phyloP scores from a whole-genome alignment of 805 yeast genomes.

The Metschnikowia hibisci region DNA sequence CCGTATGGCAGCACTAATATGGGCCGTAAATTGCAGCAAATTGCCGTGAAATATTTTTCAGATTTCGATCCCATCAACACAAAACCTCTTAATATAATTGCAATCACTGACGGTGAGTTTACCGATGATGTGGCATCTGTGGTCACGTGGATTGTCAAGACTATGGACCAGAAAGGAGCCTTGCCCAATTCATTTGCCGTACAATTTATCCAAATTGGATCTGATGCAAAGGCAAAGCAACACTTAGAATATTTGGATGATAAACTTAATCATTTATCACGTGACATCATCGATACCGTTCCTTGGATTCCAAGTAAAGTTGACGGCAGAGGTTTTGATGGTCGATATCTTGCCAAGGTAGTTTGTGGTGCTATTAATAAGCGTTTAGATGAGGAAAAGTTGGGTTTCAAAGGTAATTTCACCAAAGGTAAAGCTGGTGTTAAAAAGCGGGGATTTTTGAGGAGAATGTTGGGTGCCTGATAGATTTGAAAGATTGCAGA shows the following conservation, averaged over 20 bases:
- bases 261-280: conserved; percentile 8
- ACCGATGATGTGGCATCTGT: conserved; percentile 15
- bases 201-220: conserved; percentile 17
- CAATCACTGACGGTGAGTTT: conserved; percentile 17
- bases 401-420: neutral
- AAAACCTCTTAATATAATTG: conserved; percentile 14
- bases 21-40: conserved; percentile 13
- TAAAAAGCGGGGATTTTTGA: conserved; percentile 8
- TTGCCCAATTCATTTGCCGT: conserved; percentile 15
- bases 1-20: conserved; percentile 16
- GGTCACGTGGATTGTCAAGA: conserved; percentile 14
- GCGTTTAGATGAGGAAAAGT: conserved; percentile 9
- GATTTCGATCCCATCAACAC: conserved; percentile 10
- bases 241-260: conserved; percentile 13
- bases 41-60: conserved; percentile 10
- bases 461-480: conserved; percentile 6
- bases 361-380: conserved; percentile 17
- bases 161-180: conserved; percentile 10
- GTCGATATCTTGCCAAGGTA: conserved; percentile 14
- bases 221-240: conserved; percentile 11
- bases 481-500: too few relatives aligned
- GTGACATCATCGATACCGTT: conserved; percentile 16
- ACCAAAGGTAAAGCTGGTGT: neutral
- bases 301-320: conserved; percentile 12
- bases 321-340: conserved; percentile 14